phyloP scores from a whole-genome alignment of 352 stramenopile species.

The Aphanomyces invadans region DNA sequence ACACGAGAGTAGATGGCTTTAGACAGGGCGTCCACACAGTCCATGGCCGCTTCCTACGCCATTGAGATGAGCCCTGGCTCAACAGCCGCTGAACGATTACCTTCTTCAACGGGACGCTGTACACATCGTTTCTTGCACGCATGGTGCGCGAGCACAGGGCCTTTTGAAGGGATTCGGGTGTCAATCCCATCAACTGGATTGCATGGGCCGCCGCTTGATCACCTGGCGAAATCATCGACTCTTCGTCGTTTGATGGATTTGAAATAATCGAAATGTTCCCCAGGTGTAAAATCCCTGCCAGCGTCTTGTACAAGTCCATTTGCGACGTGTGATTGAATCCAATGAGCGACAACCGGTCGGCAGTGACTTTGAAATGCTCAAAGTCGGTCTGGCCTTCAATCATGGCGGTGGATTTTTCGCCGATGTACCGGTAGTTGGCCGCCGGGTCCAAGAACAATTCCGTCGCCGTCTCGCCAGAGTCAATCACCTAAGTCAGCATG shows the following conservation, averaged over 20 bases:
- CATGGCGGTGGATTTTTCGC: constrained; percentile 41
- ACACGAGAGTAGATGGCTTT: constrained; percentile 92
- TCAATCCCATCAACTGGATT: constrained; percentile 84
- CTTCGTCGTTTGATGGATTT: constrained; percentile 65
- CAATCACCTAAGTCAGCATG: constrained; percentile 37
- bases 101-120: constrained; percentile 39
- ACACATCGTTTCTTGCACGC: constrained; percentile 43
- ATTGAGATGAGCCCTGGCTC: too few species aligned
- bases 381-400: constrained; percentile 58
- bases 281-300: constrained; percentile 90
- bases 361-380: constrained; percentile 25
- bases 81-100: too few species aligned
- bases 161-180: constrained; percentile 83
- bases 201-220: constrained; percentile 43
- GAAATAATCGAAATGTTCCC: constrained; percentile 87
- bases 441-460: constrained; percentile 46
- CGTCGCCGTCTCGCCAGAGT: constrained; percentile 31
- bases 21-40: constrained; percentile 84
- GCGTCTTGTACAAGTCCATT: constrained; percentile 86
- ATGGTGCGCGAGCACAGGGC: constrained; percentile 90
- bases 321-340: constrained; percentile 81
- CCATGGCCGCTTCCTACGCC: constrained; percentile 53
- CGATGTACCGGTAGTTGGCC: constrained; percentile 55
- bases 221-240: constrained; percentile 49
- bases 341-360: constrained; percentile 55